phyloP scores from a whole-genome alignment of 805 yeast species.

The Candida broadrunensis region DNA sequence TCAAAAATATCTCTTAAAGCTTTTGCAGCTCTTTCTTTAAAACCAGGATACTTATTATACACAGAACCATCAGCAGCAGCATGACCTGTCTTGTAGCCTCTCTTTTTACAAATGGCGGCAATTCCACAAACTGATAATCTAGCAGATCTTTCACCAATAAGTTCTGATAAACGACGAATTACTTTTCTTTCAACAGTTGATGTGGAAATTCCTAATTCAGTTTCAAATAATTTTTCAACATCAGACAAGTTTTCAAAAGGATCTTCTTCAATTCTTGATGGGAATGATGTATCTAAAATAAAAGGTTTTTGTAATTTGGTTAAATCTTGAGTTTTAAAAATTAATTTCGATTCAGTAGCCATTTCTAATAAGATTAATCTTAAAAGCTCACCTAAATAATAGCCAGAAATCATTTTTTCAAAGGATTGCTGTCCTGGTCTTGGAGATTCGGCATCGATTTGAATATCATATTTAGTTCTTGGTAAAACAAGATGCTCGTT shows the following conservation, averaged over 20 bases:
- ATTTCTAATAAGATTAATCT: constrained; percentile 78
- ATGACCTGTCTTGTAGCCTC: constrained; percentile 71
- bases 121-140: constrained; percentile 92
- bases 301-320: constrained; percentile 59
- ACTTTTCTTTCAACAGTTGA: constrained; percentile 77
- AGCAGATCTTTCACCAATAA: constrained; percentile 89
- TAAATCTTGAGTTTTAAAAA: constrained; percentile 71
- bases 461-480: constrained; percentile 82
- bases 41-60: constrained; percentile 88
- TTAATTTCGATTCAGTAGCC: constrained; percentile 51
- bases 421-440: constrained; percentile 95
- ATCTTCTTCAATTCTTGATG: constrained; percentile 85
- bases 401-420: constrained; percentile 97
- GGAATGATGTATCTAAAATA: constrained; percentile 85
- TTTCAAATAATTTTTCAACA: constrained; percentile 63
- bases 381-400: constrained; percentile 89
- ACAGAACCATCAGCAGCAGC: constrained; percentile 99
- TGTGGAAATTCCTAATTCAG: constrained; percentile 58
- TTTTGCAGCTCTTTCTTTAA: constrained; percentile 83
- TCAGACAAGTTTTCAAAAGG: constrained; percentile 80
- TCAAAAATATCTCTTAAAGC: constrained; percentile 86
- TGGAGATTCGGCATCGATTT: constrained; percentile 82
- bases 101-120: constrained; percentile 89
- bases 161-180: constrained; percentile 77
- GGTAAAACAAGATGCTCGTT: constrained; percentile 83